These are phyloP conservation scores for Moesziomyces globuligerus DNA, from an alignment of 1,284 basidiomycete genomes.

Conservation along the genomic window DNA sequence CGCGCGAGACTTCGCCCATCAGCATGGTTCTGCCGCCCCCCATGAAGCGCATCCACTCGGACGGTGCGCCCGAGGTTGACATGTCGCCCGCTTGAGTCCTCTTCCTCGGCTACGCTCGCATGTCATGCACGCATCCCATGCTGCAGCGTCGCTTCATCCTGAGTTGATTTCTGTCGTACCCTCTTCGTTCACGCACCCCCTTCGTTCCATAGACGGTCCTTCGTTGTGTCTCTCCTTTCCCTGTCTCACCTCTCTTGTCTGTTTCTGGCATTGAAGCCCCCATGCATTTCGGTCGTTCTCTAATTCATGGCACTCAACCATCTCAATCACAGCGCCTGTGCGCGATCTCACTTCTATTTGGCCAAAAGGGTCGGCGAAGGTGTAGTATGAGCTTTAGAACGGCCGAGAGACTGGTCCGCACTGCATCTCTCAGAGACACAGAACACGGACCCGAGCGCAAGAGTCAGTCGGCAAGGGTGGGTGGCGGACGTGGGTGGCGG, in stretches of 20 bases:
- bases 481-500: too few species aligned
- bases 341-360: too few species aligned
- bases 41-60: slow-evolving; percentile 34
- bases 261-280: background rate
- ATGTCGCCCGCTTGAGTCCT: slow-evolving; percentile 30
- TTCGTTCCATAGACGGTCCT: background rate
- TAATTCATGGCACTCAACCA: background rate
- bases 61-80: slow-evolving; percentile 33
- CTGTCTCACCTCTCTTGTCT: background rate
- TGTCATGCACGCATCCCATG: background rate
- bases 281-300: background rate
- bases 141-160: background rate
- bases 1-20: slow-evolving; percentile 36
- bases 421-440: too few species aligned
- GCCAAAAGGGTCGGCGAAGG: too few species aligned
- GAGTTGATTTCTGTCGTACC: too few species aligned
- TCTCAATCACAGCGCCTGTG: too few species aligned
- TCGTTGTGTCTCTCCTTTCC: background rate
- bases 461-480: too few species aligned
- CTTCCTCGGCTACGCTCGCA: background rate
- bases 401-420: too few species aligned
- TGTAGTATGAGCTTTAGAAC: too few species aligned
- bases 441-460: too few species aligned
- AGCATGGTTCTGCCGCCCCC: slow-evolving; percentile 48
- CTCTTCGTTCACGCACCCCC: too few species aligned